Evolutionary conservation across 257 asterid species (phyloP).

Genomic region (Nicotiana tomentosiformis): DNA sequence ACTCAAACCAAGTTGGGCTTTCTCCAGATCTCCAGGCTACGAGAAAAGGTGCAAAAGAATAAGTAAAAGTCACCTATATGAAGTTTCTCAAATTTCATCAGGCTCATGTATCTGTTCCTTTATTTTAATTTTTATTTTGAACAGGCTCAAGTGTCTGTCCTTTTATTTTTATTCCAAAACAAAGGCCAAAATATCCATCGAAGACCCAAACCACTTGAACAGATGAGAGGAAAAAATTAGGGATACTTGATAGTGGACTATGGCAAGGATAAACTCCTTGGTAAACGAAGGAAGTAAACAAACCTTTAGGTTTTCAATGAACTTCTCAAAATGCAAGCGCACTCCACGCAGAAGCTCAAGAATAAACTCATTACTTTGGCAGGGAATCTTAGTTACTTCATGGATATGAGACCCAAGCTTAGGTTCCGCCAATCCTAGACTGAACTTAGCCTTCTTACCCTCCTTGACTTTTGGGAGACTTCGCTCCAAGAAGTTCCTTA

Average conservation of each 20-base stretch:
- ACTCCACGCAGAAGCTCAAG: conserved; percentile 86
- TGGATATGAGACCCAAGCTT: conserved; percentile 78
- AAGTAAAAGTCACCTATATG: background rate
- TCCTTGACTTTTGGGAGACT: conserved; percentile 76
- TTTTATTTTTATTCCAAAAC: background rate
- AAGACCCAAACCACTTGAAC: background rate
- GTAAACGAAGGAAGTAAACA: background rate
- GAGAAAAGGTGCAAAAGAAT: background rate
- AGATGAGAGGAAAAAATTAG: background rate
- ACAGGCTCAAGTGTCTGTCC: background rate
- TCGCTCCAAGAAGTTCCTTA: conserved; percentile 73
- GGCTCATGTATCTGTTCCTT: background rate
- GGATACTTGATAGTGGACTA: background rate
- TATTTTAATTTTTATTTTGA: too few species aligned
- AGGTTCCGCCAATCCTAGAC: conserved; percentile 79
- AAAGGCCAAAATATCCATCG: background rate
- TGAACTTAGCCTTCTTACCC: conserved; percentile 78
- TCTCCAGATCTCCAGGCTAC: conserved; percentile 87
- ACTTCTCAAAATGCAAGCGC: conserved; percentile 63
- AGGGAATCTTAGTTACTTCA: conserved; percentile 81
- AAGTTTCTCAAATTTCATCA: background rate
- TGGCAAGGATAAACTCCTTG: background rate
- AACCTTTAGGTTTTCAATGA: conserved; percentile 78
- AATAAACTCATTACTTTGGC: conserved; percentile 82
- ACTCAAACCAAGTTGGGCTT: conserved; percentile 92